Conservation (phyloP, 768 basidiomycete species). For the Kwoniella europaea region DNA sequence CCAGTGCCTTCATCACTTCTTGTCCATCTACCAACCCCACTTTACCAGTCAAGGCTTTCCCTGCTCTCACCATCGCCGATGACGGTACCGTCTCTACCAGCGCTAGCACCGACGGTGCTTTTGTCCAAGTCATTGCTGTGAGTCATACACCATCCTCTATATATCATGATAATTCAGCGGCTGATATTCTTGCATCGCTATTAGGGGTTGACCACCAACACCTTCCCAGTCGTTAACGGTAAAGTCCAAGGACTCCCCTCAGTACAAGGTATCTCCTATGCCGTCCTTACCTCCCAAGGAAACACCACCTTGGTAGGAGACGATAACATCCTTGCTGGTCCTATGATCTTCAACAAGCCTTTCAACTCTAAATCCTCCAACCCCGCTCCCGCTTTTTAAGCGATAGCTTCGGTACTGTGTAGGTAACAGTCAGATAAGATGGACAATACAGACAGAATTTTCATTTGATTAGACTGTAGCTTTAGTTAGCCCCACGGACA, state of each 20-base stretch:
- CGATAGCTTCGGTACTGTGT: background rate
- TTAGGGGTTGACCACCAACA: constrained; percentile 61
- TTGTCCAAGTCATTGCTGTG: constrained; percentile 63
- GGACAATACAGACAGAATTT: background rate
- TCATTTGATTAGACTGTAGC: constrained; percentile 19
- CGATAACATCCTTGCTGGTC: constrained; percentile 66
- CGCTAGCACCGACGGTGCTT: constrained; percentile 46
- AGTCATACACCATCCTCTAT: background rate
- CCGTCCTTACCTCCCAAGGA: constrained; percentile 61
- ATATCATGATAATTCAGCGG: background rate
- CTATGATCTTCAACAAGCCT: constrained; percentile 60
- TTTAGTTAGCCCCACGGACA: constrained; percentile 25
- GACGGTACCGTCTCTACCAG: constrained; percentile 53
- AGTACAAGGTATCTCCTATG: constrained; percentile 64
- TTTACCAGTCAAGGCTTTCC: constrained; percentile 65
- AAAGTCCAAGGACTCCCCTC: constrained; percentile 47
- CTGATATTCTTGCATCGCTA: background rate
- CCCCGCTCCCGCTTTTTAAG: constrained; percentile 46
- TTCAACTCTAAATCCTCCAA: constrained; percentile 44
- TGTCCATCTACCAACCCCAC: constrained; percentile 67
- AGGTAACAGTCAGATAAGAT: background rate
- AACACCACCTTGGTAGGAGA: constrained; percentile 60
- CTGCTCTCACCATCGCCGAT: constrained; percentile 59
- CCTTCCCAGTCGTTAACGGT: constrained; percentile 59
- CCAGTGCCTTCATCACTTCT: constrained; percentile 62